These are phyloP conservation scores for Telfairia occidentalis DNA, from an alignment of 331 rosid species.

Conservation along the genomic window DNA sequence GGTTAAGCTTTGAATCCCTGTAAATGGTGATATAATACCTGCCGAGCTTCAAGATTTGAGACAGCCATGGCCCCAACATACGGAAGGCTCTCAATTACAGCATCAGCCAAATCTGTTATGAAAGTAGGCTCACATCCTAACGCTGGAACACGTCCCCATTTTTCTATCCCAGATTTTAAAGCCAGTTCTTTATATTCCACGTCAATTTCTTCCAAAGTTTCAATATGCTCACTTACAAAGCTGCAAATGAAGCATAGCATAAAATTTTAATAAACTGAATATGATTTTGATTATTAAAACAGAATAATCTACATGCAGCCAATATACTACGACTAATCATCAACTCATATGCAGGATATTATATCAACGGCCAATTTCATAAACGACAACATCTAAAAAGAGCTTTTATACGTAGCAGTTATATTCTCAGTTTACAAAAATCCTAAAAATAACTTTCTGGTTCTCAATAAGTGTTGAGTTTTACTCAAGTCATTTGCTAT, in stretches of 20 bases:
- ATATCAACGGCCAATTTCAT: neutral
- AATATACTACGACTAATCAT: neutral
- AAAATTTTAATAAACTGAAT: neutral
- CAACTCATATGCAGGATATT: neutral
- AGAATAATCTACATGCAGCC: neutral
- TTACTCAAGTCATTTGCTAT: neutral
- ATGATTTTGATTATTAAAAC: neutral
- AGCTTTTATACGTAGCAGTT: neutral
- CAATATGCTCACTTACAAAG: constrained; percentile 98
- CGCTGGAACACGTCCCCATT: constrained; percentile 99
- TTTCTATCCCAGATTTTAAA: constrained; percentile 68
- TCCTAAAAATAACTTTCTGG: neutral
- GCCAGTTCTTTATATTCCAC: constrained; percentile 98
- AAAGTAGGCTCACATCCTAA: constrained; percentile 90
- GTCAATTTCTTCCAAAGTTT: constrained; percentile 94
- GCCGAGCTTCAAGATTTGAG: constrained; percentile 96
- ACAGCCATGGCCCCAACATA: constrained; percentile 99
- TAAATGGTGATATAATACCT: constrained; percentile 38
- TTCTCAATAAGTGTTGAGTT: neutral
- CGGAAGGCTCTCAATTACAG: constrained; percentile 92
- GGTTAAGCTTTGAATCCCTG: neutral
- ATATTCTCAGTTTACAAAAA: neutral
- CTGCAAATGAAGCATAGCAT: constrained; percentile 38
- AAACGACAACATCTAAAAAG: neutral
- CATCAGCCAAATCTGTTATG: constrained; percentile 95